Base-by-base conservation (phyloP, 495 filamentous ascomycete species). In the Trichocladium uniseriatum region DNA sequence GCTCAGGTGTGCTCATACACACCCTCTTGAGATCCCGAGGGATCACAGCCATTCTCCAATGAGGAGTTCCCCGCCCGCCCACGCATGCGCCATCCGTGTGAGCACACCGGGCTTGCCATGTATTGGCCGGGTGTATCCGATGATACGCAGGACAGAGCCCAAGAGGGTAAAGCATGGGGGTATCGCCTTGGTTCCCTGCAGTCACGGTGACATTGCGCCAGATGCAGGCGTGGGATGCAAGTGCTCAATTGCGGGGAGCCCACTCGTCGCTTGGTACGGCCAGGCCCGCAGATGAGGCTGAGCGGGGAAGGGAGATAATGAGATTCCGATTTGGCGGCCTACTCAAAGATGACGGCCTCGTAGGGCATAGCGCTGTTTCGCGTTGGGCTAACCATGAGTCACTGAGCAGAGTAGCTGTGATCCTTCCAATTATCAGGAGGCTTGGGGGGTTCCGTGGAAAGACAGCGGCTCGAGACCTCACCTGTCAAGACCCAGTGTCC, bases 1-100 rank as follows among this genome's bases (percentile, higher is more conserved):
- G 3, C 41, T 40, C 45, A 32, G 37, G 37, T 24, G 44, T 41
- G 32, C 42, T 36, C 15, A 53, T 50, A 31, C 38, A 51, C 51
- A 52, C 47, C 45, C 45, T 29, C 45, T 27, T 41, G 10, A 29
- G 24, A 22, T 41, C 39, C 51, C 48, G 42, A 58, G 38, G 31
- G 43, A 41, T 18, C 43, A 49, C 21, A 18, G 16, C 48, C 49
- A 53, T 56, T 63, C 60, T 55, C 60, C 62, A 65, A 65, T 64
- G 45, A 52, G 48, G 19, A 49, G 38, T 20, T 16, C 40, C 39
- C 43, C 43, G 44, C 40, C 29, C 37, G 29, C 29, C 35, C 50
- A 46, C 36, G 22, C 50, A 45, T 47, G 55, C 48, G 34, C 45
- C 38, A 43, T 40, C 19, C 45, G 38, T 38, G 38, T 49, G 51